Percentiles rank a stretch among this genome's conserved stretches.
Evolutionary conservation across 2,329 filamentous ascomycete species (phyloP).

Genomic region (Didymellaceae sp.): DNA sequence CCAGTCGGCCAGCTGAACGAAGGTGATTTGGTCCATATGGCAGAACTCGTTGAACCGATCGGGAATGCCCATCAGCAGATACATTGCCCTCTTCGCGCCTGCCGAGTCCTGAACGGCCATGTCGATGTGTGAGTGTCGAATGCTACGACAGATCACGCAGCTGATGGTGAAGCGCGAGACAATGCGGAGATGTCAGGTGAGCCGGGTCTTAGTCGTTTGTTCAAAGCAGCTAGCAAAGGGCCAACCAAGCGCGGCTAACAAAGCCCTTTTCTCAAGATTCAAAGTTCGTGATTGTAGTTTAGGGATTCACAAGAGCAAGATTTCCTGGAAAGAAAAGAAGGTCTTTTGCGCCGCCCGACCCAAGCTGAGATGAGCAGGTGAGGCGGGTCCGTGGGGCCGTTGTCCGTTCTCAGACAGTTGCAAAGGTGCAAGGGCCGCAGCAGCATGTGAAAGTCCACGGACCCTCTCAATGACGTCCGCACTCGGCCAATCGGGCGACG

Average conservation of each 20-base stretch:
- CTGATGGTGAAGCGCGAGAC: constrained; percentile 3
- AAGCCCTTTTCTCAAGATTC: neutral
- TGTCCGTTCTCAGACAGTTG: constrained; percentile 15
- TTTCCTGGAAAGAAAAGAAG: neutral
- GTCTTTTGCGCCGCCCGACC: neutral
- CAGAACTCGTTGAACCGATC: constrained; percentile 47
- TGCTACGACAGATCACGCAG: neutral
- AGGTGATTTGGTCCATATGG: constrained; percentile 48
- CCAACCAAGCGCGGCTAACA: constrained; percentile 5
- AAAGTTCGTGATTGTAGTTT: neutral
- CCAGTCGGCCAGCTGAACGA: constrained; percentile 48
- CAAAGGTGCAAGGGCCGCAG: too few relatives aligned
- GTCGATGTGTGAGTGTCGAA: constrained; percentile 7
- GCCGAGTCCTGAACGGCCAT: constrained; percentile 33
- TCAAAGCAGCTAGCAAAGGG: constrained; percentile 15
- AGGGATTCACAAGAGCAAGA: neutral
- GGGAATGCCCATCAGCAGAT: constrained; percentile 45
- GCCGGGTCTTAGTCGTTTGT: constrained; percentile 13
- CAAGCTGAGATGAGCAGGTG: constrained; percentile 17
- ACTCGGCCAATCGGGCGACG: constrained; percentile 18
- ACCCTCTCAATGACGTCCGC: constrained; percentile 16
- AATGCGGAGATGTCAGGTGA: constrained; percentile 21
- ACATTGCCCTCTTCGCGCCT: constrained; percentile 40
- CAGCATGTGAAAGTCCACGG: constrained; percentile 25
- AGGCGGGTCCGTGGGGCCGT: constrained; percentile 23